phyloP scores from a whole-genome alignment of 1,139 yeast species.

The Geotrichum fermentans region DNA sequence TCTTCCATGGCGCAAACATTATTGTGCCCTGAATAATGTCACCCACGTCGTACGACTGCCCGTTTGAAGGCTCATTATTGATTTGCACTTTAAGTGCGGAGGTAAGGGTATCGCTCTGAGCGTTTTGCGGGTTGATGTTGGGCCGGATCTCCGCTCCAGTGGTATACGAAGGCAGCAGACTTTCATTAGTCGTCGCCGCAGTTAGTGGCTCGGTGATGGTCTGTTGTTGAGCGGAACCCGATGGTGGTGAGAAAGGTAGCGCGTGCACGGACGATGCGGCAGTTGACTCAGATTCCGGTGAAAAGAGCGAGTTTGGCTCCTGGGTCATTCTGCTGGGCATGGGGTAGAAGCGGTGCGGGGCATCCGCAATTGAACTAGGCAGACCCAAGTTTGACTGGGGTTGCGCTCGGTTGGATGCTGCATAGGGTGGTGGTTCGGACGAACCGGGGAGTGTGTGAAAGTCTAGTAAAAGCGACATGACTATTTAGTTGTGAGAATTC shows the following conservation, averaged over 20 bases:
- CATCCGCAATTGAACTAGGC: constrained; percentile 3
- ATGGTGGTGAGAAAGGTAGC: background rate
- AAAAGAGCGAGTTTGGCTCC: constrained; percentile 3
- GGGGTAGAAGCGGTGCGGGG: constrained; percentile 15
- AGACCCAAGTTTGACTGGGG: background rate
- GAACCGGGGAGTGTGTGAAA: constrained; percentile 2
- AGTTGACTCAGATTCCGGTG: constrained; percentile 12
- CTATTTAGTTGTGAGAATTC: too few species aligned
- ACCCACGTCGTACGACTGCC: constrained; percentile 8
- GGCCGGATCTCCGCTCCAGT: constrained; percentile 13
- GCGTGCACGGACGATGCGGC: background rate
- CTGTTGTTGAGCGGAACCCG: background rate
- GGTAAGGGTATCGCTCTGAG: constrained; percentile 2
- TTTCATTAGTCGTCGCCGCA: background rate
- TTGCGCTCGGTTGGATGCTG: background rate
- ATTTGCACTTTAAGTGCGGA: constrained; percentile 12
- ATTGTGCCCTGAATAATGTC: constrained; percentile 16
- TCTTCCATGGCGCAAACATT: constrained; percentile 17
- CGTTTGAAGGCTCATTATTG: background rate
- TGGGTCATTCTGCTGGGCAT: constrained; percentile 12
- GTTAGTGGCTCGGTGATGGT: background rate
- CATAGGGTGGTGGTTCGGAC: constrained; percentile 14
- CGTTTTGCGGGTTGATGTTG: background rate
- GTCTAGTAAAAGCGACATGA: constrained; percentile 9
- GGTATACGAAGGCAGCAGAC: constrained; percentile 12